Percentiles rank a stretch among this genome's conserved stretches.
phyloP scores from a whole-genome alignment of 768 basidiomycete species.

The Artomyces pyxidatus region DNA sequence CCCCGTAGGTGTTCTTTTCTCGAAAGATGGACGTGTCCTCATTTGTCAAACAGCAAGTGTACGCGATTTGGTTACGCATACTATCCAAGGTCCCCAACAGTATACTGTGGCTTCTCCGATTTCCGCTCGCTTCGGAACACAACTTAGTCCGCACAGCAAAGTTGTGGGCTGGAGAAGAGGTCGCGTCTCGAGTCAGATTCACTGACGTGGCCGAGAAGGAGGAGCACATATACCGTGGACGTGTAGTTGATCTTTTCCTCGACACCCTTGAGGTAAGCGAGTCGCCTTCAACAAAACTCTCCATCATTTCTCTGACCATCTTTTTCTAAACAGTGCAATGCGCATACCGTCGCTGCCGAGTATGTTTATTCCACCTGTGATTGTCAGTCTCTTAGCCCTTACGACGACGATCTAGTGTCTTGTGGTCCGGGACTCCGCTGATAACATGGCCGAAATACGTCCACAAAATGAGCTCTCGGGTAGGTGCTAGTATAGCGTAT shows the following conservation, averaged over 20 bases:
- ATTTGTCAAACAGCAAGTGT: conserved; percentile 26
- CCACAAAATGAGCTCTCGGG: conserved; percentile 44
- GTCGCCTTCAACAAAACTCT: not conserved
- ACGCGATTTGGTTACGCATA: conserved; percentile 42
- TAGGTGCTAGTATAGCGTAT: conserved; percentile 38
- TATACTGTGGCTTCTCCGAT: conserved; percentile 46
- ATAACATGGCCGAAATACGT: conserved; percentile 38
- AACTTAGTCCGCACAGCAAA: conserved; percentile 34
- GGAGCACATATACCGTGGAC: conserved; percentile 34
- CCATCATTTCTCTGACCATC: not conserved
- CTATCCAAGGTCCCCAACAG: conserved; percentile 35
- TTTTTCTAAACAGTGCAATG: conserved; percentile 35
- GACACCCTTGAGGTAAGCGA: conserved; percentile 40
- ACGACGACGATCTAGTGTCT: conserved; percentile 33
- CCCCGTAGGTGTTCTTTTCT: too few relatives aligned
- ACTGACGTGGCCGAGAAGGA: conserved; percentile 42
- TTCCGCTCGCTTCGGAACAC: conserved; percentile 38
- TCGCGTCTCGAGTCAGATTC: conserved; percentile 38
- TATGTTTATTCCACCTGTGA: conserved; percentile 18
- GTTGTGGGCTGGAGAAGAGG: conserved; percentile 37
- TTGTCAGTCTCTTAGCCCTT: too few relatives aligned
- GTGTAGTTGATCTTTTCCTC: conserved; percentile 43
- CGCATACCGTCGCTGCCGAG: conserved; percentile 45
- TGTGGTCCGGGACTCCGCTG: conserved; percentile 46
- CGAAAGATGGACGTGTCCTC: too few relatives aligned